Base-by-base conservation (phyloP, 106 monocot species). In the Dendrobium officinale region DNA sequence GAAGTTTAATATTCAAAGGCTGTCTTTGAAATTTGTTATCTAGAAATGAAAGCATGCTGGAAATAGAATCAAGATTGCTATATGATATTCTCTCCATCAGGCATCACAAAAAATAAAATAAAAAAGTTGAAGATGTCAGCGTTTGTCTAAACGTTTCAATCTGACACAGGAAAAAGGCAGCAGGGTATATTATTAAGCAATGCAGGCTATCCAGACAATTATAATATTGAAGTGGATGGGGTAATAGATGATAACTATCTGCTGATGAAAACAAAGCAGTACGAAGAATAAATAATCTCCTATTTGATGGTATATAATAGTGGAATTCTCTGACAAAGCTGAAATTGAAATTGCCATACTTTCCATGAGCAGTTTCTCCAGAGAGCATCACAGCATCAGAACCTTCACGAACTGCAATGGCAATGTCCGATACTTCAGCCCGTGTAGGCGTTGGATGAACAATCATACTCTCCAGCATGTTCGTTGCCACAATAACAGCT, bases 401-500 rank as follows among this genome's bases (percentile, higher is more conserved):
- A 79, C 96, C 92, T 85, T 98, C 97, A 80, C 97, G 97, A 73
- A 98, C 97, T 27, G 97, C 97, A 73, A 98, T 98, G 58, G 98
- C 98, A 81, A 98, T 98, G 54, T 98, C 98, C 5, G 98, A 92
- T 27, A 98, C 98, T 79, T 98, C 98, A 64, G 98, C 98, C 13
- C 98, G 89, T 3, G 98, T 98, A 80, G 98, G 98, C 19, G 92
- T 98, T 59, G 98, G 98, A 86, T 98, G 98, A 78, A 98, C 90
- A 80, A 98, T 98, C 98, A 98, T 98, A 79, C 98, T 98, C 78
- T 98, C 98, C 55, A 98, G 84, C 98, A 98, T 98, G 85, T 98
- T 98, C 44, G 98, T 98, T 27, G 98, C 98, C n/a, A 98, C 98
- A 61, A 98, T 98, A 79, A 98, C 98, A 80, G 92, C 95, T 86